Conservation (phyloP, 148 eudicot genomes). For the Selenicereus undatus region DNA sequence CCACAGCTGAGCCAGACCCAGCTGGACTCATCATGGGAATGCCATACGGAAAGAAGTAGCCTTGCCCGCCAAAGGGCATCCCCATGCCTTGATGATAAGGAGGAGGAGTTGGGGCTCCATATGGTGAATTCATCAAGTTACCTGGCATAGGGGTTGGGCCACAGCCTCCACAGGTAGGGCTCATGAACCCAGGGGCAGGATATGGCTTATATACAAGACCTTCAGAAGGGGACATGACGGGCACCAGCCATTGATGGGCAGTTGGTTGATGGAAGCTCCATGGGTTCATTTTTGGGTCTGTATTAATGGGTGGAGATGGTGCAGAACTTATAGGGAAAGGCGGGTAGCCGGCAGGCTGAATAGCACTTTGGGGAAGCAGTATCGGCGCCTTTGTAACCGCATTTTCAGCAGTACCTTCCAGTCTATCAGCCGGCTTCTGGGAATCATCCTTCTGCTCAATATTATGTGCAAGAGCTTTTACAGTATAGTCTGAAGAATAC, state of each 20-base stretch:
- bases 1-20: conserved; percentile 46
- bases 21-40: conserved; percentile 51
- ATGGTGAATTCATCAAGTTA: conserved; percentile 38
- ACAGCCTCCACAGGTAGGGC: conserved; percentile 43
- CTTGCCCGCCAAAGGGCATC: conserved; percentile 41
- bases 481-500: conserved; percentile 38
- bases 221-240: conserved; percentile 97
- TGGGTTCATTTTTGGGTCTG: conserved; percentile 43
- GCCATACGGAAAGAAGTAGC: conserved; percentile 65
- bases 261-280: conserved; percentile 52
- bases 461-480: conserved; percentile 34
- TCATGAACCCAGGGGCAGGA: conserved; percentile 52
- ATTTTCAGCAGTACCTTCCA: conserved; percentile 65
- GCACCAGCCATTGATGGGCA: conserved; percentile 90
- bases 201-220: conserved; percentile 95
- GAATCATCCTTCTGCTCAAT: conserved; percentile 39
- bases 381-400: conserved; percentile 40
- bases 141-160: conserved; percentile 40
- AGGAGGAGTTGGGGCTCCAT: conserved; percentile 27
- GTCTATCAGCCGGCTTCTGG: conserved; percentile 37
- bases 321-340: background rate
- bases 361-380: background rate
- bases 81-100: background rate
- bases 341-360: background rate
- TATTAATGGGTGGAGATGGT: conserved; percentile 23